phyloP scores from a whole-genome alignment of 352 stramenopile species.

The Lagenidium giganteum region DNA sequence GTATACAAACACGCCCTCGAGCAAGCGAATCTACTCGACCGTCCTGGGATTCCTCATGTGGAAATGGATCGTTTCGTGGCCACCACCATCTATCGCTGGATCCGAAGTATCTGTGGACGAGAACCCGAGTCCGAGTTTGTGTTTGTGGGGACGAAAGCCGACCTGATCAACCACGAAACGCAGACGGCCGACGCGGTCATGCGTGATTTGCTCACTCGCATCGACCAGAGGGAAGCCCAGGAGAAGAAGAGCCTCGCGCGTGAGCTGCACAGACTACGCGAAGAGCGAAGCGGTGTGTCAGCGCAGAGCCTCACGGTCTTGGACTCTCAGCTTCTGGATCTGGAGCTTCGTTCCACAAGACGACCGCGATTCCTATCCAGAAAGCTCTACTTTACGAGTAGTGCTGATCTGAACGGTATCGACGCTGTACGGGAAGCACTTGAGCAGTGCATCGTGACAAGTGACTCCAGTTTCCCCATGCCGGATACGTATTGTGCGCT shows the following conservation, averaged over 20 bases:
- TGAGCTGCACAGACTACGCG: too few relatives aligned
- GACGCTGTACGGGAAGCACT: constrained; percentile 1
- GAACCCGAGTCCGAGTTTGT: constrained; percentile 12
- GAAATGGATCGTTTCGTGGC: constrained; percentile 9
- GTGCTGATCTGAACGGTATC: constrained; percentile 3
- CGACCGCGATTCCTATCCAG: neutral
- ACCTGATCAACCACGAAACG: constrained; percentile 5
- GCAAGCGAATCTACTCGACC: neutral
- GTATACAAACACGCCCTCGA: neutral
- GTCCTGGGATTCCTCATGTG: too few relatives aligned
- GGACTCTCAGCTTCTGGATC: too few relatives aligned
- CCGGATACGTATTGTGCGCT: constrained; percentile 8
- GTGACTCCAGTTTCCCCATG: constrained; percentile 12
- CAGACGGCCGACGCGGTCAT: too few relatives aligned
- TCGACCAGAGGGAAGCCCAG: too few relatives aligned
- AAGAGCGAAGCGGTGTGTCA: too few relatives aligned
- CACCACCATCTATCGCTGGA: constrained; percentile 11
- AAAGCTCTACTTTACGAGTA: constrained; percentile 11
- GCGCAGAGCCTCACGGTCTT: too few relatives aligned
- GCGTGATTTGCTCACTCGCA: too few relatives aligned
- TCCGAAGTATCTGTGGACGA: constrained; percentile 6
- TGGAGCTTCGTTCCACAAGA: too few relatives aligned
- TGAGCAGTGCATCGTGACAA: constrained; percentile 2
- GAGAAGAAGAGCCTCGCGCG: too few relatives aligned
- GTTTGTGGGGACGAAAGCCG: constrained; percentile 13